A percentile compares a stretch with the other conserved stretches of the same genome.
phyloP scores from a whole-genome alignment of 2,329 filamentous ascomycete species.

The Trichophyton schoenleinii region DNA sequence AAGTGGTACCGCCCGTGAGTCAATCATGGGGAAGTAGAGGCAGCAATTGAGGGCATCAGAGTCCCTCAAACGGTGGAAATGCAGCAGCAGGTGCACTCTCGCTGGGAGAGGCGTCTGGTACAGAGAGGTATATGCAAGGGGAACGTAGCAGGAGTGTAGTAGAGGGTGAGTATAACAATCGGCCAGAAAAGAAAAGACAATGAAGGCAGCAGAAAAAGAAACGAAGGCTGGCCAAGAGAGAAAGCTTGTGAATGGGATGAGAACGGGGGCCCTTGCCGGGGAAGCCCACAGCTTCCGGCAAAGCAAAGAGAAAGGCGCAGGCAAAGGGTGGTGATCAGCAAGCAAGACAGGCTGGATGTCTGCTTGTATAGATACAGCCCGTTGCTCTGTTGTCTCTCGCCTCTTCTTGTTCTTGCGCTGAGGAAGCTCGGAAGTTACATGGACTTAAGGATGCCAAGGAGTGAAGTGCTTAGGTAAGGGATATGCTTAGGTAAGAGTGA shows the following conservation, averaged over 20 bases:
- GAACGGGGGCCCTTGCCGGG: not conserved
- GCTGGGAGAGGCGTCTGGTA: not conserved
- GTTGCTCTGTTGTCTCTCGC: not conserved
- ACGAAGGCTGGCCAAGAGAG: constrained; percentile 9
- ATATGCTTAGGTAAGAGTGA: not conserved
- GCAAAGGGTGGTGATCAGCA: not conserved
- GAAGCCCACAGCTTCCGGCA: not conserved
- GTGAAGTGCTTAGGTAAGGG: not conserved
- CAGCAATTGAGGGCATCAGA: constrained; percentile 14
- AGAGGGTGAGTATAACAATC: constrained; percentile 12
- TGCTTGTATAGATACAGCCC: not conserved
- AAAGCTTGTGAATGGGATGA: not conserved
- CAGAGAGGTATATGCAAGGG: not conserved
- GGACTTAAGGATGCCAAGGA: not conserved
- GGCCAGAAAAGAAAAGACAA: constrained; percentile 6
- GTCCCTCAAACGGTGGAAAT: constrained; percentile 5
- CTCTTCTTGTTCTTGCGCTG: not conserved
- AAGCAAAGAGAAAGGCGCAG: not conserved
- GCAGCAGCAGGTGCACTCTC: not conserved
- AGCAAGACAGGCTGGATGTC: not conserved
- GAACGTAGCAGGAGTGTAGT: constrained; percentile 7
- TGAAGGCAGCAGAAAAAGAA: constrained; percentile 4
- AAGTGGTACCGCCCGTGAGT: constrained; percentile 21
- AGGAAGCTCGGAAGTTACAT: not conserved
- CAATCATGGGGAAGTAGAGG: constrained; percentile 17